Conservation (phyloP, 768 basidiomycete genomes). For the Crepidotus variabilis region DNA sequence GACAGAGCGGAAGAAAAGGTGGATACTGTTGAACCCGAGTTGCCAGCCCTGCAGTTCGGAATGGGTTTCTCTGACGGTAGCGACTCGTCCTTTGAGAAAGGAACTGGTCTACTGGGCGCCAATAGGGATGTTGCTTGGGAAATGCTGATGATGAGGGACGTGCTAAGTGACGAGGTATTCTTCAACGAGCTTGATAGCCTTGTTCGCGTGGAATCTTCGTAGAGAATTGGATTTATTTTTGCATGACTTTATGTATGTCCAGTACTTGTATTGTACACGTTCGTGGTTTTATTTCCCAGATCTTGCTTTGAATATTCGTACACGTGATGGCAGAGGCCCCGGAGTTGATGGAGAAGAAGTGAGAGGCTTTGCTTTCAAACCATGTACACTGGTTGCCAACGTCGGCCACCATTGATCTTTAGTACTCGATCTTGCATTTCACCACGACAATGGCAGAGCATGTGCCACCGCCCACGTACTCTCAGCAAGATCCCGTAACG, state of each 20-base stretch:
- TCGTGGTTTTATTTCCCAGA: conserved; percentile 1
- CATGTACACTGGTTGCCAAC: conserved; percentile 4
- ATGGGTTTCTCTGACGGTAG: conserved; percentile 80
- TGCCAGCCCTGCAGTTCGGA: conserved; percentile 72
- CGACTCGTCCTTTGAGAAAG: conserved; percentile 62
- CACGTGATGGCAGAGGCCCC: conserved; percentile 12
- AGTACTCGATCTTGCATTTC: background rate
- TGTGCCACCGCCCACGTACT: conserved; percentile 59
- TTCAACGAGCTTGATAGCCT: conserved; percentile 81
- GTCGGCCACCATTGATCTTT: conserved; percentile 5
- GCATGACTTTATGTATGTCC: conserved; percentile 19
- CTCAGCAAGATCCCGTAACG: conserved; percentile 40
- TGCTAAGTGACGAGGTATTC: conserved; percentile 58
- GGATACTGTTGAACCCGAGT: conserved; percentile 57
- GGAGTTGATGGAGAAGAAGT: background rate
- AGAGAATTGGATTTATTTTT: conserved; percentile 25
- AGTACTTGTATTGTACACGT: conserved; percentile 12
- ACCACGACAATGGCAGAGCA: conserved; percentile 31
- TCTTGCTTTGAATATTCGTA: conserved; percentile 1
- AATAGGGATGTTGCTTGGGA: conserved; percentile 71
- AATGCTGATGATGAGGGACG: conserved; percentile 64
- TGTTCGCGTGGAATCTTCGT: conserved; percentile 61
- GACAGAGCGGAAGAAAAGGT: conserved; percentile 76
- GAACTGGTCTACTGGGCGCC: conserved; percentile 71
- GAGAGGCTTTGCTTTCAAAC: conserved; percentile 1